Percentiles rank a stretch among this genome's conserved stretches.
Conservation (phyloP, 2,329 filamentous ascomycete species). For the Acrodontium crateriforme region DNA sequence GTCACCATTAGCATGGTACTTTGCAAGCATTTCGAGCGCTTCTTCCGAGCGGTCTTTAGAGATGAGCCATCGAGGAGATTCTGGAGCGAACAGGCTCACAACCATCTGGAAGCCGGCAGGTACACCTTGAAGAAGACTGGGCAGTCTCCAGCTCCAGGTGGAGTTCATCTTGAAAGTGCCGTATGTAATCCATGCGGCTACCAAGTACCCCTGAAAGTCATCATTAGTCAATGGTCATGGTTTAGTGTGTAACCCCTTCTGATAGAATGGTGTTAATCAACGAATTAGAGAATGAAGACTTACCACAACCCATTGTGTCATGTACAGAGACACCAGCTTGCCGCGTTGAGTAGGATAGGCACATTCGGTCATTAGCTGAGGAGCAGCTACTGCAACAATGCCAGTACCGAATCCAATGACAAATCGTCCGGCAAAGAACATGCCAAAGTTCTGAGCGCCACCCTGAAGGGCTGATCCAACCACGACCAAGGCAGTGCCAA, state of each 20-base stretch:
- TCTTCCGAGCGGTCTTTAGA: constrained; percentile 46
- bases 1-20: constrained; percentile 50
- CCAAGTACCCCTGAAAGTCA: no score
- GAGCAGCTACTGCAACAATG: constrained; percentile 12
- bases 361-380: constrained; percentile 10
- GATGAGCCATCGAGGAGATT: constrained; percentile 50
- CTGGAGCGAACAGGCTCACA: constrained; percentile 50
- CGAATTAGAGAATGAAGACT: no score
- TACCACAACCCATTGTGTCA: no score
- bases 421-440: no score
- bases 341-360: constrained; percentile 12
- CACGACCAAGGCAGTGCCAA: no score
- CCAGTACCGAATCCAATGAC: no score
- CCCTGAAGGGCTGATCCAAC: no score
- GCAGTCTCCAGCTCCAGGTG: constrained; percentile 12
- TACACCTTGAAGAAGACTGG: constrained; percentile 9
- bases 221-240: no score
- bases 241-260: no score
- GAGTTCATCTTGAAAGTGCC: constrained; percentile 8
- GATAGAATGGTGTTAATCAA: no score
- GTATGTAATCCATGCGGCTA: constrained; percentile 10
- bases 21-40: constrained; percentile 44
- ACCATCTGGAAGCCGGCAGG: constrained; percentile 37
- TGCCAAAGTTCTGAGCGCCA: no score
- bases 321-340: constrained; percentile 8